phyloP scores from a whole-genome alignment of 352 stramenopile species.

The Sclerospora graminicola region DNA sequence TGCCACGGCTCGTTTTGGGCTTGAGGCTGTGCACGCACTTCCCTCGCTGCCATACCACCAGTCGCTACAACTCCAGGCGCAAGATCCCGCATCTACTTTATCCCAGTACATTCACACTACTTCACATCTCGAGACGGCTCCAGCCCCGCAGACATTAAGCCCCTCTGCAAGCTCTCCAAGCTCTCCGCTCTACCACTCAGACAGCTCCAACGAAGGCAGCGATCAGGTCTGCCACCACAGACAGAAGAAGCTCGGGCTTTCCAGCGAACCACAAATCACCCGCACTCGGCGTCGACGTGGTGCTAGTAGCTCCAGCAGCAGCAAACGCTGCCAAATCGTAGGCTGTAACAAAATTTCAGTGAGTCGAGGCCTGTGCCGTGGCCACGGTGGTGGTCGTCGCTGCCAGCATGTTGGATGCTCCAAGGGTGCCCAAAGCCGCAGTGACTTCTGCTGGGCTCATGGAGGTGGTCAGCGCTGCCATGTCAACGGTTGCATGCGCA shows the following conservation, averaged over 20 bases:
- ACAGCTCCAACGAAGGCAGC: slow-evolving; percentile 16
- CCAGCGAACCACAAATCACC: too few species aligned
- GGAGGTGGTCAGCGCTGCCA: slow-evolving; percentile 55
- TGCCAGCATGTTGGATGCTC: slow-evolving; percentile 37
- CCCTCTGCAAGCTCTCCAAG: background rate
- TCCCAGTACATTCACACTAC: slow-evolving; percentile 21
- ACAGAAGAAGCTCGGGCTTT: background rate
- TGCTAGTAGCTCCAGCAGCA: too few species aligned
- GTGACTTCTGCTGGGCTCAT: slow-evolving; percentile 54
- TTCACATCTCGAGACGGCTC: slow-evolving; percentile 18
- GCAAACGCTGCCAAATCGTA: too few species aligned
- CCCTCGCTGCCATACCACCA: slow-evolving; percentile 14
- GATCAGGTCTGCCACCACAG: slow-evolving; percentile 14
- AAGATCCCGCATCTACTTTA: slow-evolving; percentile 6
- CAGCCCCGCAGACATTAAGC: background rate
- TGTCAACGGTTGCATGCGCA: slow-evolving; percentile 44
- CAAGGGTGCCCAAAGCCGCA: slow-evolving; percentile 48
- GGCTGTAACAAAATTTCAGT: slow-evolving; percentile 65
- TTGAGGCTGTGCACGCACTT: slow-evolving; percentile 15
- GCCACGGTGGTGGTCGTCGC: slow-evolving; percentile 45
- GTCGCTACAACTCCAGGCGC: slow-evolving; percentile 2
- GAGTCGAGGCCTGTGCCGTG: slow-evolving; percentile 44
- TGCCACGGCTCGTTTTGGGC: slow-evolving; percentile 3
- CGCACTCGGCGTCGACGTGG: too few species aligned
- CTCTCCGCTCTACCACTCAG: slow-evolving; percentile 23